A percentile compares a stretch with the other conserved stretches of the same genome.
phyloP scores from a whole-genome alignment of 495 filamentous ascomycete genomes.

The Haplographium delicatum region DNA sequence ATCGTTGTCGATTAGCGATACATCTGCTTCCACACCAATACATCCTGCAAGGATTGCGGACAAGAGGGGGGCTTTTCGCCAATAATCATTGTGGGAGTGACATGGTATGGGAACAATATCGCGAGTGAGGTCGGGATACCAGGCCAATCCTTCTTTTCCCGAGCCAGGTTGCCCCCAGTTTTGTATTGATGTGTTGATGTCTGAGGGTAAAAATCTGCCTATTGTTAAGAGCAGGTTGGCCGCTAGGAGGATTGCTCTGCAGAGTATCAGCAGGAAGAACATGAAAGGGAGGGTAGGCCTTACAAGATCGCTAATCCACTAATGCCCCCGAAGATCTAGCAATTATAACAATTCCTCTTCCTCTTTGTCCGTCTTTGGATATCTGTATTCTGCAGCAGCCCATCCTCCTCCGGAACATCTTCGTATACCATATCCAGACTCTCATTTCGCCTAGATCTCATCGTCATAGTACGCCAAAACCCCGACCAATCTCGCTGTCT shows the following conservation, averaged over 20 bases:
- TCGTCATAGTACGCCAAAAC: not conserved
- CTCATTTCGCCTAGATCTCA: slow-evolving; percentile 7
- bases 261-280: slow-evolving; percentile 3
- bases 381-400: too few species aligned
- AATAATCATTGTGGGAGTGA: slow-evolving; percentile 91
- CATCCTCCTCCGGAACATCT: slow-evolving; percentile 4
- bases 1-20: slow-evolving; percentile 72
- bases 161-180: slow-evolving; percentile 47
- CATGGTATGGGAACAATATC: slow-evolving; percentile 64
- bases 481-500: not conserved
- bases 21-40: slow-evolving; percentile 79
- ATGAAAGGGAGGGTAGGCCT: slow-evolving; percentile 6
- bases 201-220: slow-evolving; percentile 49
- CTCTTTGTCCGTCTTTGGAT: too few species aligned
- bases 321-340: slow-evolving; percentile 25
- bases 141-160: slow-evolving; percentile 42
- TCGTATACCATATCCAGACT: too few species aligned
- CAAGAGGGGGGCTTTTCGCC: slow-evolving; percentile 63
- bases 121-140: slow-evolving; percentile 68
- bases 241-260: slow-evolving; percentile 30
- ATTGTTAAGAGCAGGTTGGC: slow-evolving; percentile 44
- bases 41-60: slow-evolving; percentile 60
- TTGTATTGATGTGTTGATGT: slow-evolving; percentile 48
- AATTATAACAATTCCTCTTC: slow-evolving; percentile 21
- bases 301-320: slow-evolving; percentile 32